Evolutionary conservation across 352 stramenopile genomes (phyloP).

Genomic region (Pythium volutum): DNA sequence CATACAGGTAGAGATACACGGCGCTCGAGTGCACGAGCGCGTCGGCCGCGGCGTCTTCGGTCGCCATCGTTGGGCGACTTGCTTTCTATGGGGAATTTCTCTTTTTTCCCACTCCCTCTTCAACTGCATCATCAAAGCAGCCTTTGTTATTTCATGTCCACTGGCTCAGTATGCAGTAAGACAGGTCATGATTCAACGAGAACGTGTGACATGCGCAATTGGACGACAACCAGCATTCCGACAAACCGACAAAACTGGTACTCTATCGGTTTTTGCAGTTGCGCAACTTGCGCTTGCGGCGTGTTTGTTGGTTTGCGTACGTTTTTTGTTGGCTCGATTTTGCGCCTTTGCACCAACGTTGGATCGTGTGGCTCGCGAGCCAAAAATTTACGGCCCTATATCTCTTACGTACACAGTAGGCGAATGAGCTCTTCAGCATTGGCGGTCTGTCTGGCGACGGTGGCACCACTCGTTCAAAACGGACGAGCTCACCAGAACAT

Average conservation of each 20-base stretch:
- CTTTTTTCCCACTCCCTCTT: constrained; percentile 1
- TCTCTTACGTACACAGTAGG: neutral
- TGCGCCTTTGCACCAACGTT: constrained; percentile 9
- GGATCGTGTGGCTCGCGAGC: constrained; percentile 4
- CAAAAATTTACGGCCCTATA: neutral
- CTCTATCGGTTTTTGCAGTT: neutral
- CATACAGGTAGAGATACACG: constrained; percentile 73
- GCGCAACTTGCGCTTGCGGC: too few species aligned
- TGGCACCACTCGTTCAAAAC: constrained; percentile 31
- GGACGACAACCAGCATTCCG: neutral
- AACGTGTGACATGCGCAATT: neutral
- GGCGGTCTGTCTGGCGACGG: neutral
- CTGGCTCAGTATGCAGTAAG: neutral
- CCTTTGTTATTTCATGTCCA: constrained; percentile 5
- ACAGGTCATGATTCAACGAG: neutral
- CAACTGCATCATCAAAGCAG: constrained; percentile 1
- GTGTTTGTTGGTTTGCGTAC: too few species aligned
- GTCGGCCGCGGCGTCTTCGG: constrained; percentile 20
- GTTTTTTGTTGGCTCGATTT: too few species aligned
- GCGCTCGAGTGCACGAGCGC: constrained; percentile 62
- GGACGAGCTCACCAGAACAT: constrained; percentile 22
- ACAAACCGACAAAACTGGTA: neutral
- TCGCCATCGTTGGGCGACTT: constrained; percentile 1
- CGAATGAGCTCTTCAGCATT: neutral
- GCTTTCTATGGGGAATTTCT: neutral